Conservation (phyloP, 164 flowering plant genomes). For the Kingdonia uniflora region DNA sequence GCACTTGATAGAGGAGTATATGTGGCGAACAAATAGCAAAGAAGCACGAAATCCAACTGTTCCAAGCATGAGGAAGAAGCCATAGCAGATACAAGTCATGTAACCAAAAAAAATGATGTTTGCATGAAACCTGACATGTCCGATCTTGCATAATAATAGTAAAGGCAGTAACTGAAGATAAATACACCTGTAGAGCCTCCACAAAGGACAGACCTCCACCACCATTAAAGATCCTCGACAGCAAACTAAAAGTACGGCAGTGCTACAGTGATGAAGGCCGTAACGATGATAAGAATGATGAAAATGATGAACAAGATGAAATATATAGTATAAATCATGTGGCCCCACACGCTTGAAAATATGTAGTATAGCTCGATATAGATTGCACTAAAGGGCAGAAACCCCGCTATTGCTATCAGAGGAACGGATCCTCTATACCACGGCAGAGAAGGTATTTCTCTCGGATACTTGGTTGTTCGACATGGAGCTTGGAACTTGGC, state of each 20-base stretch:
- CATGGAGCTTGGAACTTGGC: no score
- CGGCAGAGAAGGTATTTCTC: conserved; percentile 28
- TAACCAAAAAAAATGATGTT: no score
- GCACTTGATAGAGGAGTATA: conserved; percentile 24
- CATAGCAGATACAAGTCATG: no score
- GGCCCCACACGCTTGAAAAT: conserved; percentile 37
- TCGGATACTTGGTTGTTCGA: no score
- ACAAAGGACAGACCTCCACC: no score
- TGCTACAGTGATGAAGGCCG: conserved; percentile 29
- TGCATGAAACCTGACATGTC: no score
- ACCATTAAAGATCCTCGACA: conserved; percentile 35
- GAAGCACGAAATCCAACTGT: conserved; percentile 27
- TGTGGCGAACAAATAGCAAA: conserved; percentile 23
- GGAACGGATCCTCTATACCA: conserved; percentile 32
- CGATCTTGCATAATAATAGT: no score
- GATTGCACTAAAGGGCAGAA: no score
- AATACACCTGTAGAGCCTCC: no score
- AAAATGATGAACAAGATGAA: no score
- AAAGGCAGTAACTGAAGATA: no score
- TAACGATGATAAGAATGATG: no score
- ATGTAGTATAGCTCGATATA: conserved; percentile 30
- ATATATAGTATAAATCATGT: conserved; percentile 30
- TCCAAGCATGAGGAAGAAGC: conserved; percentile 29
- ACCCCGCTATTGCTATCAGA: conserved; percentile 36
- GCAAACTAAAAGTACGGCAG: conserved; percentile 33